phyloP scores from a whole-genome alignment of 805 yeast genomes.

The Metschnikowia peoriensis region DNA sequence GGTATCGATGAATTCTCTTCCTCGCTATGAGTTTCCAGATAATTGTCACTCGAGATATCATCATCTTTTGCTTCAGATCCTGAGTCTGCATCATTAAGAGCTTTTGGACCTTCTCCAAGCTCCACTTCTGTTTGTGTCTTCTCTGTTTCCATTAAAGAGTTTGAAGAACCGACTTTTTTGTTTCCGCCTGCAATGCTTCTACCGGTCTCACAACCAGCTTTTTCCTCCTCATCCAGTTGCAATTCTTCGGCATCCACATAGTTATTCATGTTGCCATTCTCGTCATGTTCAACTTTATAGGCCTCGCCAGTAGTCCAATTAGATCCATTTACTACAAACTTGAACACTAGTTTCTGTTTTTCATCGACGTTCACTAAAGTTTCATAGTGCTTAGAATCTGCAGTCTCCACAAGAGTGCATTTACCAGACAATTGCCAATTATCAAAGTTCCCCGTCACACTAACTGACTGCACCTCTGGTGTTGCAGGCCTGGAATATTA shows the following conservation, averaged over 20 bases:
- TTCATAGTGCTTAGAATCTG: slow-evolving; percentile 18
- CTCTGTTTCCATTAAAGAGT: neutral
- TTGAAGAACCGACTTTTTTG: neutral
- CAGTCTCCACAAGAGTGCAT: slow-evolving; percentile 13
- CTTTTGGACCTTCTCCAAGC: neutral
- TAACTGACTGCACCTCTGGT: slow-evolving; percentile 23
- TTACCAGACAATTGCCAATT: slow-evolving; percentile 32
- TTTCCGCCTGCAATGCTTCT: neutral
- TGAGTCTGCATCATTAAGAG: neutral
- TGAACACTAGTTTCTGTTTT: slow-evolving; percentile 31
- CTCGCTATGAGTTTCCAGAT: neutral
- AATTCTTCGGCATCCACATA: slow-evolving; percentile 29
- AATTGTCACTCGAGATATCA: neutral
- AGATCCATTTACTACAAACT: slow-evolving; percentile 35
- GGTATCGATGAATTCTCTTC: neutral
- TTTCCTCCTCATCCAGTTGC: slow-evolving; percentile 7
- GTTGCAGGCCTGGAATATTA: slow-evolving; percentile 15
- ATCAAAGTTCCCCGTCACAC: slow-evolving; percentile 43
- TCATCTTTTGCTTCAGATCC: neutral
- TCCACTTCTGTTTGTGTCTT: neutral
- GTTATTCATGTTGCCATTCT: slow-evolving; percentile 37
- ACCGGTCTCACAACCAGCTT: no score
- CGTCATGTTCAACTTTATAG: slow-evolving; percentile 29
- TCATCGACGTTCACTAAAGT: slow-evolving; percentile 22
- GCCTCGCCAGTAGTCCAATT: slow-evolving; percentile 30